phyloP scores from a whole-genome alignment of 1,284 basidiomycete species.

The Trichosporon sp. region DNA sequence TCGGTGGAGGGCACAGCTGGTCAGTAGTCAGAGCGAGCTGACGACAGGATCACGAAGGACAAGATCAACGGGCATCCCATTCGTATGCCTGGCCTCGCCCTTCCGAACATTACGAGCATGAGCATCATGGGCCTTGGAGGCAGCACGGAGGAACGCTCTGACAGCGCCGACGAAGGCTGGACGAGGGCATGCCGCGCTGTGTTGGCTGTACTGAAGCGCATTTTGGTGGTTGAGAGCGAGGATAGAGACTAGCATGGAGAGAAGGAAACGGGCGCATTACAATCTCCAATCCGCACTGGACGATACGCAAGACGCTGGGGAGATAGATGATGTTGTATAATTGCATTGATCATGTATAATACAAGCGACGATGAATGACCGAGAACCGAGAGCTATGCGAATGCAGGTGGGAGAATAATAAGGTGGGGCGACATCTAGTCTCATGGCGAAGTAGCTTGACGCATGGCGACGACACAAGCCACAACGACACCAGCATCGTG shows the following conservation, averaged over 20 bases:
- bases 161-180: constrained; percentile 74
- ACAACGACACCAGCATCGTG: constrained; percentile 81
- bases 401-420: not conserved
- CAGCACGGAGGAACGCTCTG: constrained; percentile 6
- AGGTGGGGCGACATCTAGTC: not conserved
- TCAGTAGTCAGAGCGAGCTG: too few species aligned
- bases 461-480: constrained; percentile 60
- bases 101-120: constrained; percentile 48
- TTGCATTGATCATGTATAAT: not conserved
- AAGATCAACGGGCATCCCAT: constrained; percentile 93
- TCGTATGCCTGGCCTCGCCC: constrained; percentile 63
- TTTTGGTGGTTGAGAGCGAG: constrained; percentile 47
- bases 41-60: constrained; percentile 75
- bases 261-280: too few species aligned
- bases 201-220: constrained; percentile 72
- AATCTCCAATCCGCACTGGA: too few species aligned
- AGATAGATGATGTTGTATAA: too few species aligned
- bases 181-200: constrained; percentile 88
- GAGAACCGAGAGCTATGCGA: not conserved
- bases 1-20: not conserved
- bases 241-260: constrained; percentile 6
- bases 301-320: not conserved
- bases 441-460: not conserved
- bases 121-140: constrained; percentile 42
- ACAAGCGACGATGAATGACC: not conserved